phyloP scores from a whole-genome alignment of 139 green algal species.

The Coccomyxa sp. region DNA sequence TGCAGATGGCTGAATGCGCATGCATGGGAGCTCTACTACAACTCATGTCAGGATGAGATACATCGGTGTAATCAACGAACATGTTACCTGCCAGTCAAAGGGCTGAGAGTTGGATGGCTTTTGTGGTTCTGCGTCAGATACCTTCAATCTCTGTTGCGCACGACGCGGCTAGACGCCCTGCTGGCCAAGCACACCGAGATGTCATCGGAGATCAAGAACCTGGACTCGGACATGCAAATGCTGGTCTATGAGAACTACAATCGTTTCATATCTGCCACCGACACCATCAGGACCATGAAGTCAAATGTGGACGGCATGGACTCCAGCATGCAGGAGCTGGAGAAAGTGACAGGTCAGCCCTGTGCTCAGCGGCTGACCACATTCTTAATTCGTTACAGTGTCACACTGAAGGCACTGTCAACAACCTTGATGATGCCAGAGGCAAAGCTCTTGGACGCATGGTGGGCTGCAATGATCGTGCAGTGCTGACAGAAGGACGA shows the following conservation, averaged over 20 bases:
- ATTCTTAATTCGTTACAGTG: not conserved
- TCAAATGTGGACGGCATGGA: constrained; percentile 65
- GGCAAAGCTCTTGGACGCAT: not conserved
- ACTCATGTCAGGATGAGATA: too few species aligned
- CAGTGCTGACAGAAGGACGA: not conserved
- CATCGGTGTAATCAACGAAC: too few species aligned
- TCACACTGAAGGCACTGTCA: not conserved
- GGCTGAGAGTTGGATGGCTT: too few species aligned
- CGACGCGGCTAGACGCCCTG: constrained; percentile 58
- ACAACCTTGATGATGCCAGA: not conserved
- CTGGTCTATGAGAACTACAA: constrained; percentile 99
- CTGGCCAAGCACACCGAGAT: constrained; percentile 76
- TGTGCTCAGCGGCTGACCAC: not conserved
- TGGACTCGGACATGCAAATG: constrained; percentile 96
- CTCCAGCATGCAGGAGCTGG: constrained; percentile 61
- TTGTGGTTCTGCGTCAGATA: constrained; percentile 3
- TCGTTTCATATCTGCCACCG: constrained; percentile 97
- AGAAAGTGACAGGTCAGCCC: constrained; percentile 42
- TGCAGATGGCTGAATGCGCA: too few species aligned
- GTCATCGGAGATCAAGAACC: constrained; percentile 77
- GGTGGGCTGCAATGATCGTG: not conserved
- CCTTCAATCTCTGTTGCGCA: constrained; percentile 40
- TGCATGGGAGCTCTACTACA: too few species aligned
- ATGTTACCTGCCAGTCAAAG: too few species aligned
- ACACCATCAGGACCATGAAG: constrained; percentile 82